Conservation (phyloP, 2,329 filamentous ascomycete genomes). For the Pseudogymnoascus sp. region DNA sequence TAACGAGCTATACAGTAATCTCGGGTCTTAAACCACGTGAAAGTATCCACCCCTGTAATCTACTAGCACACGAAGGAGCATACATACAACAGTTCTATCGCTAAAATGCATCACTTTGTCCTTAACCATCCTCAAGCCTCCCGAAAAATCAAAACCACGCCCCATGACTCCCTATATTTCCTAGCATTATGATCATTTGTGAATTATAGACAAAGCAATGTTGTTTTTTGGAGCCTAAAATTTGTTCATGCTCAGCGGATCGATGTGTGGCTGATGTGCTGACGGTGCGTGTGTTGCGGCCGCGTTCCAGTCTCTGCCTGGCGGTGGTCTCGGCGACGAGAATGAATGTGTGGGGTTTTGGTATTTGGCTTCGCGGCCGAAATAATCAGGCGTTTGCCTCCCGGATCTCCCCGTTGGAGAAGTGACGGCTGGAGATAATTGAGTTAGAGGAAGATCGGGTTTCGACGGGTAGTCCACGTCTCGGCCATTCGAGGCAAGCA, state of each 20-base stretch:
- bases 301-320: slow-evolving; percentile 19
- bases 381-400: slow-evolving; percentile 29
- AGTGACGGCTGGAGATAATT: slow-evolving; percentile 17
- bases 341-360: slow-evolving; percentile 39
- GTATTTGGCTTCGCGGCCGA: slow-evolving; percentile 37
- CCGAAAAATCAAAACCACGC: neutral
- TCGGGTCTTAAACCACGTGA: neutral
- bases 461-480: slow-evolving; percentile 27
- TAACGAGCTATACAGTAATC: neutral
- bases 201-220: slow-evolving; percentile 1
- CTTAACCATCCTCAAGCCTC: neutral
- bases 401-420: slow-evolving; percentile 18
- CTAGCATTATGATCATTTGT: slow-evolving; percentile 4
- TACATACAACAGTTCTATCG: slow-evolving; percentile 2
- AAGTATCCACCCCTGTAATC: neutral
- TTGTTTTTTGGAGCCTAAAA: slow-evolving; percentile 13
- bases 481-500: slow-evolving; percentile 51
- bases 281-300: slow-evolving; percentile 19
- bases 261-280: slow-evolving; percentile 17
- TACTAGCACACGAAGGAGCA: slow-evolving; percentile 3
- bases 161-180: slow-evolving; percentile 4
- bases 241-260: slow-evolving; percentile 25
- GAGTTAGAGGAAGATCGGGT: slow-evolving; percentile 21
- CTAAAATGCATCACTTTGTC: slow-evolving; percentile 4
- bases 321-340: slow-evolving; percentile 36